phyloP scores from a whole-genome alignment of 1,139 yeast species.

The Lodderomyces pseudojiufengensis region DNA sequence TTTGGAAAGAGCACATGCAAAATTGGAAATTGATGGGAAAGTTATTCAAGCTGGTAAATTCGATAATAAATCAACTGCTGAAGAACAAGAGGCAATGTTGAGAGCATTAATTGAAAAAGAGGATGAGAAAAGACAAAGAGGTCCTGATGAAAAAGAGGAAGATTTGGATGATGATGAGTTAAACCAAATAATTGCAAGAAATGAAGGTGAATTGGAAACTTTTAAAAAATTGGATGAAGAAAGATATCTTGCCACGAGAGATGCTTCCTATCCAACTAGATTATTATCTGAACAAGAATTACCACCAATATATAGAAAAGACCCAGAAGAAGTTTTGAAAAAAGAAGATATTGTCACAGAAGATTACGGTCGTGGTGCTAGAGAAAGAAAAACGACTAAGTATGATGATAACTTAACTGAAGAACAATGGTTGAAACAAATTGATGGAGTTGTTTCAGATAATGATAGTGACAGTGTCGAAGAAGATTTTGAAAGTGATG shows the following conservation, averaged over 20 bases:
- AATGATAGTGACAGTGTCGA: conserved; percentile 23
- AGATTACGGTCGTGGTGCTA: conserved; percentile 58
- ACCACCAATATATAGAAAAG: conserved; percentile 55
- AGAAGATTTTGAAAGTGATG: not conserved
- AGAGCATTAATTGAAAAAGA: conserved; percentile 70
- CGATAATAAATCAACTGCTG: conserved; percentile 77
- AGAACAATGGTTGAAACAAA: conserved; percentile 70
- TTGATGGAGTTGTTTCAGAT: conserved; percentile 47
- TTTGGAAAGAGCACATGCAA: conserved; percentile 76
- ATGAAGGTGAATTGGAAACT: conserved; percentile 51
- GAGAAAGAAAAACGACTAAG: conserved; percentile 58
- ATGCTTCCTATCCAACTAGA: conserved; percentile 45
- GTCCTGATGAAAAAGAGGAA: conserved; percentile 35
- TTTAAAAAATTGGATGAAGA: conserved; percentile 60
- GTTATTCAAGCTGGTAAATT: conserved; percentile 88
- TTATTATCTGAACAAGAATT: conserved; percentile 59
- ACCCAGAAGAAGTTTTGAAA: conserved; percentile 50
- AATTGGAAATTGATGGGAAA: conserved; percentile 81
- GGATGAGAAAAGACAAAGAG: conserved; percentile 50
- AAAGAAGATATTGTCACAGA: conserved; percentile 38
- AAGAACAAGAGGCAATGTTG: conserved; percentile 76
- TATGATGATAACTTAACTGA: conserved; percentile 73
- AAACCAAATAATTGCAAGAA: conserved; percentile 69
- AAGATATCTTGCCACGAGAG: conserved; percentile 39
- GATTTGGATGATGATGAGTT: conserved; percentile 67